Percentiles rank a stretch among this genome's conserved stretches.
These are phyloP conservation scores for Telopea speciosissima DNA, from an alignment of 177 flowering plant genomes.

Conservation along the genomic window DNA sequence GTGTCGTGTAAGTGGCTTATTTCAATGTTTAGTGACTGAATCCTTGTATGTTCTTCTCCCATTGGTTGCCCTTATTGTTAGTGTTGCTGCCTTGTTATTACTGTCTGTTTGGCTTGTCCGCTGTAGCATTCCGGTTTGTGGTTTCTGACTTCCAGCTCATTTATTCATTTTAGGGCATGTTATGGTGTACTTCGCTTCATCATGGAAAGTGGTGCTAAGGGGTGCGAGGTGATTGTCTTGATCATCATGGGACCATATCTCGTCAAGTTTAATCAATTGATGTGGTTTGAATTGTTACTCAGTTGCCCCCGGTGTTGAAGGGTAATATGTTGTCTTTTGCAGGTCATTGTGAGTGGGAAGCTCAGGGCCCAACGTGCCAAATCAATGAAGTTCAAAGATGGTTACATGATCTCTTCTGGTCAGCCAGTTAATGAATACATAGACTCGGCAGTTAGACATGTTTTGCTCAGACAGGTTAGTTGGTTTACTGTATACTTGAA, in stretches of 20 bases:
- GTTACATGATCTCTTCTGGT: constrained; percentile 28
- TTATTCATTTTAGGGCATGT: constrained; percentile 7
- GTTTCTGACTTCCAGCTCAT: background rate
- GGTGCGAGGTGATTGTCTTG: constrained; percentile 14
- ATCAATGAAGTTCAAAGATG: constrained; percentile 30
- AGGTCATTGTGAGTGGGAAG: constrained; percentile 30
- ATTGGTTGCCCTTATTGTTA: too few relatives aligned
- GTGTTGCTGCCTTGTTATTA: too few relatives aligned
- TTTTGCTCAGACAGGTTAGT: constrained; percentile 24
- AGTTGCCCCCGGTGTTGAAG: background rate
- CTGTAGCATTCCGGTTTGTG: background rate
- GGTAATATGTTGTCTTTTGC: background rate
- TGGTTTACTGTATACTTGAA: background rate
- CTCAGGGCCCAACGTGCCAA: constrained; percentile 28
- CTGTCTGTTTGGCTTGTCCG: background rate
- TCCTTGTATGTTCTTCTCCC: too few relatives aligned
- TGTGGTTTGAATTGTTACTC: too few relatives aligned
- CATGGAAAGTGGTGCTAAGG: background rate
- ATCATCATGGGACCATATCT: background rate
- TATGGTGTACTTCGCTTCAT: background rate
- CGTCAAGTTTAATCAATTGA: background rate
- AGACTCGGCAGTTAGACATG: constrained; percentile 27
- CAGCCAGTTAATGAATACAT: constrained; percentile 30
- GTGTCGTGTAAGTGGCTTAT: too few relatives aligned
- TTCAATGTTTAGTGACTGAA: too few relatives aligned